These are phyloP conservation scores for Pythium guiyangense DNA, from an alignment of 352 stramenopile species.

Conservation along the genomic window DNA sequence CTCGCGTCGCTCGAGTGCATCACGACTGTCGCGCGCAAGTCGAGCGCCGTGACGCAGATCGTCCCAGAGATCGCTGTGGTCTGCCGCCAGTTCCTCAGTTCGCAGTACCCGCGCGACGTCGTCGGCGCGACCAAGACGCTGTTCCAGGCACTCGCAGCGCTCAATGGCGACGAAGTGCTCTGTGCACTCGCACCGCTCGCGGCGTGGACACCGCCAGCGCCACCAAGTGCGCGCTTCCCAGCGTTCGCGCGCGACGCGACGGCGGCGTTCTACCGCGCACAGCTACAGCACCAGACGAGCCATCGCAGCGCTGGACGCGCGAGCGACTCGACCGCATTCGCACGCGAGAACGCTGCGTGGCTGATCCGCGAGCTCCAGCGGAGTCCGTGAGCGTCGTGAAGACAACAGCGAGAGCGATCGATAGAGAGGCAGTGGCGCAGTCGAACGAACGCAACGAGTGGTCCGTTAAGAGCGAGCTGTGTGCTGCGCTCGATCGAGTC, in stretches of 20 bases:
- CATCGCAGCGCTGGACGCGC: not conserved
- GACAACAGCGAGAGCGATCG: not conserved
- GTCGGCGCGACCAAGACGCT: slow-evolving; percentile 33
- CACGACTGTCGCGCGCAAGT: slow-evolving; percentile 35
- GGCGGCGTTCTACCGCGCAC: slow-evolving; percentile 24
- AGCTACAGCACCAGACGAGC: not conserved
- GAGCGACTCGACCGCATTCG: not conserved
- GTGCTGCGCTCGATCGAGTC: not conserved
- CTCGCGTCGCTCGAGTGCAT: slow-evolving; percentile 57
- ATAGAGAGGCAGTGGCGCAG: not conserved
- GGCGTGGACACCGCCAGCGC: slow-evolving; percentile 43
- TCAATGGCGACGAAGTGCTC: slow-evolving; percentile 79
- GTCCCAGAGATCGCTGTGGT: slow-evolving; percentile 47
- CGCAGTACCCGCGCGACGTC: slow-evolving; percentile 25
- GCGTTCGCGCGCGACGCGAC: slow-evolving; percentile 23
- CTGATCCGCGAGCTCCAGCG: slow-evolving; percentile 12
- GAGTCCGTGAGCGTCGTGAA: not conserved
- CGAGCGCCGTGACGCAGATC: slow-evolving; percentile 41
- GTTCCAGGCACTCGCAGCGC: slow-evolving; percentile 32
- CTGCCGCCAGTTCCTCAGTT: slow-evolving; percentile 45
- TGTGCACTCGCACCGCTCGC: slow-evolving; percentile 41
- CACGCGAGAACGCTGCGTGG: not conserved
- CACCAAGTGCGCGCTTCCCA: slow-evolving; percentile 39
- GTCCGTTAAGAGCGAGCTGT: not conserved
- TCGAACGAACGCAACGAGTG: too few species aligned